Evolutionary conservation across 306 rosid genomes (phyloP).

Genomic region (Vicia villosa): DNA sequence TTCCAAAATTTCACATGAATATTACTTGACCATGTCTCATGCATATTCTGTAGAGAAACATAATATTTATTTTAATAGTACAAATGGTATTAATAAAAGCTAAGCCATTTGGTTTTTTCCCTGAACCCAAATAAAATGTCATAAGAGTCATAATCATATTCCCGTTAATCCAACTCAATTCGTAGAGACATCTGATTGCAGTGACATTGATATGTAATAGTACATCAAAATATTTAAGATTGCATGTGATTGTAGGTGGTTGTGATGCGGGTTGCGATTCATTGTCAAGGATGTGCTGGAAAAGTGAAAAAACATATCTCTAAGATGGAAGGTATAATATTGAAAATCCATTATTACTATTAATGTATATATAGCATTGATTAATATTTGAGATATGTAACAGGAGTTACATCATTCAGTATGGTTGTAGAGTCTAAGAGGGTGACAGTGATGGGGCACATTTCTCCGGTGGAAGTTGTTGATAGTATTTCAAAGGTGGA

Average conservation of each 20-base stretch:
- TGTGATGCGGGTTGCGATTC: slow-evolving; percentile 88
- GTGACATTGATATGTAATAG: no score
- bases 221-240: no score
- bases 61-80: slow-evolving; percentile 33
- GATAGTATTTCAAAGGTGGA: slow-evolving; percentile 91
- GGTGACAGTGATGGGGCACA: slow-evolving; percentile 92
- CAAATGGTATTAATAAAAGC: slow-evolving; percentile 22
- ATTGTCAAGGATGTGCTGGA: slow-evolving; percentile 95
- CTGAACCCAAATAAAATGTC: not conserved
- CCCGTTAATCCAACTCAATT: no score
- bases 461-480: slow-evolving; percentile 69
- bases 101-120: slow-evolving; percentile 37
- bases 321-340: slow-evolving; percentile 66
- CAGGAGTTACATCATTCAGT: slow-evolving; percentile 91
- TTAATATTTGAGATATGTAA: not conserved
- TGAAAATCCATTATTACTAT: not conserved
- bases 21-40: slow-evolving; percentile 37
- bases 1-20: slow-evolving; percentile 51
- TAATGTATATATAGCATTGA: not conserved
- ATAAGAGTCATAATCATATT: no score
- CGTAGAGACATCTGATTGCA: no score
- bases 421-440: slow-evolving; percentile 80
- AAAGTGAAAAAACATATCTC: slow-evolving; percentile 84
- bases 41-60: slow-evolving; percentile 42
- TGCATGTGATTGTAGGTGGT: slow-evolving; percentile 66